phyloP scores from a whole-genome alignment of 2,329 filamentous ascomycete species.

The Ceratocystis ficicola region DNA sequence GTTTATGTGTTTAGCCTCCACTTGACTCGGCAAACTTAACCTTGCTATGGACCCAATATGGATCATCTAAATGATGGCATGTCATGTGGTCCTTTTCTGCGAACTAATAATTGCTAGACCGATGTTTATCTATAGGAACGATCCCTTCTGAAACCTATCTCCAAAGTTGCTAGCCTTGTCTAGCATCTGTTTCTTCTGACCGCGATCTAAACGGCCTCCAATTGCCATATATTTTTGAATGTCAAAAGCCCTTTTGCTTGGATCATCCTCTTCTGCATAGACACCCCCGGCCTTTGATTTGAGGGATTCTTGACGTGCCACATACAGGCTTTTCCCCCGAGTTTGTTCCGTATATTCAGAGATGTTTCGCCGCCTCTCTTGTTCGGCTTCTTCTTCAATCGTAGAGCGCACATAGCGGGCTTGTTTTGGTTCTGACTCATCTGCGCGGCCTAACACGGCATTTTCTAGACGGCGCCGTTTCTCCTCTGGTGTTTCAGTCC shows the following conservation, averaged over 20 bases:
- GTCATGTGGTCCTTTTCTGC: neutral
- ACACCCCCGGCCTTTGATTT: conserved; percentile 17
- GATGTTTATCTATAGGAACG: conserved; percentile 35
- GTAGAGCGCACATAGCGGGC: conserved; percentile 22
- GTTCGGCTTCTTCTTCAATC: conserved; percentile 44
- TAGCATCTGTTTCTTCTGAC: conserved; percentile 66
- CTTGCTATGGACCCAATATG: too few species aligned
- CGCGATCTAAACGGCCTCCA: conserved; percentile 56
- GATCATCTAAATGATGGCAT: too few species aligned
- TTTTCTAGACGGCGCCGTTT: conserved; percentile 70
- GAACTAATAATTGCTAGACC: neutral
- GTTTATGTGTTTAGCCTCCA: too few species aligned
- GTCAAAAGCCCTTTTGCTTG: conserved; percentile 79
- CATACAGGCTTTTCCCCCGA: conserved; percentile 47
- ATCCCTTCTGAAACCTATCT: conserved; percentile 69
- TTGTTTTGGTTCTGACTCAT: conserved; percentile 29
- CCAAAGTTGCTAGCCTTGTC: conserved; percentile 71
- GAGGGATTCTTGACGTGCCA: conserved; percentile 39
- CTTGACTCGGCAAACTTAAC: too few species aligned
- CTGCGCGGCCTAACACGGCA: conserved; percentile 62
- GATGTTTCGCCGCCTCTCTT: conserved; percentile 40
- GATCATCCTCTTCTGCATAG: conserved; percentile 67
- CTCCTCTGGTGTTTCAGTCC: conserved; percentile 86
- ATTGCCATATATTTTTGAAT: conserved; percentile 86
- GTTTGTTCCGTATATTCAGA: conserved; percentile 41